phyloP scores from a whole-genome alignment of 805 yeast genomes.

The Zygosaccharomyces bisporus region DNA sequence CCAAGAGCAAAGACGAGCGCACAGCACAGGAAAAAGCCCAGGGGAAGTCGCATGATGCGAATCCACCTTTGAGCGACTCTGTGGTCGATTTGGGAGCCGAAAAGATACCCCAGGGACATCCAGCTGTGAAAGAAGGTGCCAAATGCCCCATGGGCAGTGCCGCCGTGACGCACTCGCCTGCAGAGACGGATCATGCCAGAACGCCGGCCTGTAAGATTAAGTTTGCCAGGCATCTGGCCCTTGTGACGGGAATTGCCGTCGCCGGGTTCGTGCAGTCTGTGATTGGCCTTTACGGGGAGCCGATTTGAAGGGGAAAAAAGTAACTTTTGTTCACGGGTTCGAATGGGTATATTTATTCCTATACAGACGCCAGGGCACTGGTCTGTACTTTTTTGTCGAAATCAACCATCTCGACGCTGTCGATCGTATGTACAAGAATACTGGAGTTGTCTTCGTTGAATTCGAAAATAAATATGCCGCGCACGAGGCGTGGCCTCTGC shows the following conservation, averaged over 20 bases:
- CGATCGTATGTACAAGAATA: slow-evolving; percentile 62
- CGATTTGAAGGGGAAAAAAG: not conserved
- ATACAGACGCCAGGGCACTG: slow-evolving; percentile 25
- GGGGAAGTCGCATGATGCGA: slow-evolving; percentile 2
- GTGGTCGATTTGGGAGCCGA: slow-evolving; percentile 29
- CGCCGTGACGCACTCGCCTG: slow-evolving; percentile 11
- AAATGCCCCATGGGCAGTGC: slow-evolving; percentile 22
- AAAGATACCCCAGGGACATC: slow-evolving; percentile 15
- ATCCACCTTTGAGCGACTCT: slow-evolving; percentile 23
- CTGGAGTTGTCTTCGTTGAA: slow-evolving; percentile 51
- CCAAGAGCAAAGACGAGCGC: slow-evolving; percentile 1
- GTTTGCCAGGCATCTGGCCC: slow-evolving; percentile 19
- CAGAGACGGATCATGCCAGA: slow-evolving; percentile 12
- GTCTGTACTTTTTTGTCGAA: slow-evolving; percentile 30
- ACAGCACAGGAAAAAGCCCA: not conserved
- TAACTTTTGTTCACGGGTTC: not conserved
- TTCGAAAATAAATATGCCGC: slow-evolving; percentile 65
- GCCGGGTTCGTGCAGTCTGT: slow-evolving; percentile 31
- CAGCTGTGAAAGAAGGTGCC: slow-evolving; percentile 13
- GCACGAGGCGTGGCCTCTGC: slow-evolving; percentile 12
- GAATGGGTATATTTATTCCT: not conserved
- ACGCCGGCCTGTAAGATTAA: slow-evolving; percentile 11
- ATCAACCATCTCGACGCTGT: slow-evolving; percentile 59
- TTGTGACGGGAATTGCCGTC: slow-evolving; percentile 19
- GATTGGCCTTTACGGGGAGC: slow-evolving; percentile 35